Percentiles rank a stretch among this genome's conserved stretches.
These are phyloP conservation scores for Colletotrichum kahawae DNA, from an alignment of 2,329 filamentous ascomycete genomes.

Conservation along the genomic window DNA sequence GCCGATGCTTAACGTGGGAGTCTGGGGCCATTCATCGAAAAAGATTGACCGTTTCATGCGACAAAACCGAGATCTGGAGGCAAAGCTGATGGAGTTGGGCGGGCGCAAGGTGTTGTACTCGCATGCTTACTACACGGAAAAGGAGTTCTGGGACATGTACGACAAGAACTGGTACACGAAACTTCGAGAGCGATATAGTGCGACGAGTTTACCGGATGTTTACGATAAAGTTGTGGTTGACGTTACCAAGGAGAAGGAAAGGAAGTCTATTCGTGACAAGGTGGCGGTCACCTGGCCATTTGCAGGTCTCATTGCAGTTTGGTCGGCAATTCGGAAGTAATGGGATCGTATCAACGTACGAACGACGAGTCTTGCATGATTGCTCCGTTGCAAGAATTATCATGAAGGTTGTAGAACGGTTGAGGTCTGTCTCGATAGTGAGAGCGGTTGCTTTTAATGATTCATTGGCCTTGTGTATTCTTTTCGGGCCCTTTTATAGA, in stretches of 20 bases:
- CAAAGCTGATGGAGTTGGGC: conserved; percentile 59
- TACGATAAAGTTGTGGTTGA: conserved; percentile 69
- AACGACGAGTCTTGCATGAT: neutral
- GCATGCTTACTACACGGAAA: conserved; percentile 70
- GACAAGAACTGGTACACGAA: conserved; percentile 63
- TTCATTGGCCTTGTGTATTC: neutral
- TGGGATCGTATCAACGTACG: neutral
- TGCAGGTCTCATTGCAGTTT: conserved; percentile 19
- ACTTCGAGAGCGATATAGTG: conserved; percentile 61
- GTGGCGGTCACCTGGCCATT: conserved; percentile 20
- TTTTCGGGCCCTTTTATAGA: neutral
- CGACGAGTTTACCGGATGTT: conserved; percentile 64
- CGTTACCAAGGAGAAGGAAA: neutral
- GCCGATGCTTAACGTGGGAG: conserved; percentile 60
- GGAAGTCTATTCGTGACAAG: neutral
- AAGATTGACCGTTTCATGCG: conserved; percentile 51
- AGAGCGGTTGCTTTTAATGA: neutral
- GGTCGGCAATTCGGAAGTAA: conserved; percentile 18
- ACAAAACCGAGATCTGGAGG: conserved; percentile 65
- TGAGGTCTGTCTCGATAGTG: neutral
- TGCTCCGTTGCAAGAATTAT: fast-evolving
- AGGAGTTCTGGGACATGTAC: conserved; percentile 72
- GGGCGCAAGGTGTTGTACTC: conserved; percentile 76
- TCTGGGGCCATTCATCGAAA: conserved; percentile 60
- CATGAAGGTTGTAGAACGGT: neutral